Base-by-base conservation (phyloP, 2,329 filamentous ascomycete genomes). In the Aureobasidium uvarum region DNA sequence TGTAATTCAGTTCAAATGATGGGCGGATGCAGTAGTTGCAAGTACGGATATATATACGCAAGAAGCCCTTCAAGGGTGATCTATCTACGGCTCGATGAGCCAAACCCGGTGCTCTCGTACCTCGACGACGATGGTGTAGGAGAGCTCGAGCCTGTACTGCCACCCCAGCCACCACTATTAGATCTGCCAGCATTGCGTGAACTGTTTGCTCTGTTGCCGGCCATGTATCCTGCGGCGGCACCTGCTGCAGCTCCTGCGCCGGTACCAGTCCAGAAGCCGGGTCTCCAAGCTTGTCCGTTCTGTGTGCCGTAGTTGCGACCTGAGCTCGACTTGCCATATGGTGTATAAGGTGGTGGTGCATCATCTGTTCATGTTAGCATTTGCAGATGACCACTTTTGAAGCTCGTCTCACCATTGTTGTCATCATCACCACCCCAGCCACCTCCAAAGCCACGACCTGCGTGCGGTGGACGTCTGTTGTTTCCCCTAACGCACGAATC, bases 231-330 rank as follows among this genome's bases (percentile, higher is more conserved):
- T 3, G 88, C 89, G 1, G 89, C 88, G 4, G 86, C 88, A 50
- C 89, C 90, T 16, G 84, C 84, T 0, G 84, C 89, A 5, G 86
- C 88, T 51, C 89, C 90, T 18, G 84, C 84, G 0, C 84, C 82
- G n/a, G 85, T 77, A 23, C 89, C 89, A 20, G 80, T 84, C 89
- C 89, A 92, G 77, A 92, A 92, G 1, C 90, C 90, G 5, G 89
- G 89, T 58, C 83, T 81, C 88, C 89, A 92, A 1, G 81, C 80
- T 67, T 84, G 76, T 66, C 69, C 64, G 62, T 50, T 51, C 64
- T 65, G 66, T 66, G 45, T 69, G 69, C 64, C 56, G 64, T 67
- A 31, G 54, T 54, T 54, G 38, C 60, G 60, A 28, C 48, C 25
- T 11, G 60, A 45, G 36, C 38, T 38, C 33, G 33, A 20, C 48